Evolutionary conservation across 352 stramenopile genomes (phyloP), one percentile per base, ranked within the genome.

Genomic region (Halophytophthora polymorphica): DNA sequence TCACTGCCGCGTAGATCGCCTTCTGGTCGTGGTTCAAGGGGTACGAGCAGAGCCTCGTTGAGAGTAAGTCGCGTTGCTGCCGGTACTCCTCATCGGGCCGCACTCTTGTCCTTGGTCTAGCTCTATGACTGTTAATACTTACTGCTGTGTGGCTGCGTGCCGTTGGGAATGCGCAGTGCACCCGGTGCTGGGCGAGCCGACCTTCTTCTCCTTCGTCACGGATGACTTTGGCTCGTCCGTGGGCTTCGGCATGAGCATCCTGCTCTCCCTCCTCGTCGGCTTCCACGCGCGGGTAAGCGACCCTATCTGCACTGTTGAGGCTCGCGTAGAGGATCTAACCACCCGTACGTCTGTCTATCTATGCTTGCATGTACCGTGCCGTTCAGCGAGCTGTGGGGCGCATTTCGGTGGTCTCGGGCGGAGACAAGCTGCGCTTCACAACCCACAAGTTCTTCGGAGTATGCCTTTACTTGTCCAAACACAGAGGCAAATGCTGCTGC

Each of bases 11-110:
- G 34, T 56, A 94, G 78, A 90, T 94, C 53, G 81, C 83, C 19
- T 94, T 94, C 46, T 94, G 83, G 83, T 92, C 81, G 22, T 94
- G 83, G 83, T 66, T 92, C 45, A 94, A 94, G 53, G 83, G 83
- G n/a, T 90, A 91, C 51, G 79, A 92, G 60, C 74, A 88, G 55
- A 90, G 81, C 66, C 68, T 92, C 1, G 63, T 86, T 10, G 81
- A 92, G 65, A 88, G 81, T 92, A 57, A 41, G 75, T 76, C 13
- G 18, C 45, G 7, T 3, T 45, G 10, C 6, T 2, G 44, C 15
- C 1, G 6, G 7, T 23, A 40, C 13, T 28, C 12, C 6, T 55
- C 3, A 14, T 25, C 50, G 5, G 10, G 25, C 18, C 19, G n/a
- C 18, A 6, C 10, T 22, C n/a, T n/a, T n/a, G n/a, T n/a, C n/a